phyloP scores from a whole-genome alignment of 2,329 filamentous ascomycete species.

The Aureobasidium subglaciale region DNA sequence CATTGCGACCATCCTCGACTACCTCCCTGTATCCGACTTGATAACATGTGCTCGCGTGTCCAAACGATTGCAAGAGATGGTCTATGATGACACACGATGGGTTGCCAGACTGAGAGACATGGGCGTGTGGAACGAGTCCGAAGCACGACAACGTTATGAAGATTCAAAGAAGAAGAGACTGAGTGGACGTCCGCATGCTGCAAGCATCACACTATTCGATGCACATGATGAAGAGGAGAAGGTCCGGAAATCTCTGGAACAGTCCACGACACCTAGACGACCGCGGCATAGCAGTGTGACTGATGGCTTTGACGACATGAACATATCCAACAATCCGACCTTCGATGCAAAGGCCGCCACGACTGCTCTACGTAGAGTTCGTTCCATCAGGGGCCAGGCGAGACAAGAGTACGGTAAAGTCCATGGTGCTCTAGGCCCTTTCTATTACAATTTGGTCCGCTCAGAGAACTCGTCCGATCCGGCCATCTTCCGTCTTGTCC shows the following conservation, averaged over 20 bases:
- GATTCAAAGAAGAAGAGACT: slow-evolving; percentile 55
- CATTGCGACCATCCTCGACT: slow-evolving; percentile 78
- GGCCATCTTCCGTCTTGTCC: slow-evolving; percentile 77
- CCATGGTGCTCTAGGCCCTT: slow-evolving; percentile 79
- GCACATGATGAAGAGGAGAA: slow-evolving; percentile 60
- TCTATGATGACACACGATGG: slow-evolving; percentile 97
- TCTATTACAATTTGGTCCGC: slow-evolving; percentile 74
- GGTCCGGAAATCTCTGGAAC: slow-evolving; percentile 37
- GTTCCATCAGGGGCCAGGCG: slow-evolving; percentile 76
- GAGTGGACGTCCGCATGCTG: slow-evolving; percentile 32
- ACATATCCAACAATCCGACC: slow-evolving; percentile 36
- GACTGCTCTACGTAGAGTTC: slow-evolving; percentile 60
- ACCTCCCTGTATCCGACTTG: slow-evolving; percentile 77
- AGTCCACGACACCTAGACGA: slow-evolving; percentile 16
- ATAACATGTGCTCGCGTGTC: slow-evolving; percentile 79
- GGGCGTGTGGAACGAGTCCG: slow-evolving; percentile 84
- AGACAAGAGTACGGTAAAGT: slow-evolving; percentile 86
- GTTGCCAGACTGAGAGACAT: slow-evolving; percentile 77
- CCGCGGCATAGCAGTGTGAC: slow-evolving; percentile 33
- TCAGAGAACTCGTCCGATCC: slow-evolving; percentile 71
- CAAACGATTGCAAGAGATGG: slow-evolving; percentile 89
- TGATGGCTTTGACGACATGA: slow-evolving; percentile 77
- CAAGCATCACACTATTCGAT: slow-evolving; percentile 64
- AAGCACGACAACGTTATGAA: slow-evolving; percentile 75
- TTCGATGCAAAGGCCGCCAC: slow-evolving; percentile 47